Evolutionary conservation across 2,329 filamentous ascomycete species (phyloP).

Genomic region (Monosporascus sp.): DNA sequence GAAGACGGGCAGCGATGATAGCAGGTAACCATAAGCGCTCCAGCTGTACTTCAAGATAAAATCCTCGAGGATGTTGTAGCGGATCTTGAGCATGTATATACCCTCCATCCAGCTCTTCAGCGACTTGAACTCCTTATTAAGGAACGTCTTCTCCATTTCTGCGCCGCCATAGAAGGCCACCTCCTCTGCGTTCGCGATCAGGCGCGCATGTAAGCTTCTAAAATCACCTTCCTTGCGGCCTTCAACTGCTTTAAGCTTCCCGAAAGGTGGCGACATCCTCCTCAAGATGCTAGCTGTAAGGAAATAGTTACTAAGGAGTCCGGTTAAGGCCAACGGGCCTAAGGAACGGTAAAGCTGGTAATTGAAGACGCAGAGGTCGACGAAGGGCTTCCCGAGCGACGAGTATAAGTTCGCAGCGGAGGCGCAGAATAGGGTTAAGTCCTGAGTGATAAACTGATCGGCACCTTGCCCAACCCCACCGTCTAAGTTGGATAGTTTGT

Average conservation of each 20-base stretch:
- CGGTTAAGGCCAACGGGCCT: constrained; percentile 80
- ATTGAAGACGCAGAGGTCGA: constrained; percentile 97
- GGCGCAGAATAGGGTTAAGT: constrained; percentile 91
- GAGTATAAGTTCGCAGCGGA: constrained; percentile 91
- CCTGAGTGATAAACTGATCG: constrained; percentile 96
- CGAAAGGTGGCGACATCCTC: constrained; percentile 87
- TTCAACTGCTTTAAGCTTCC: constrained; percentile 93
- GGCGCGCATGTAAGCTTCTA: constrained; percentile 78
- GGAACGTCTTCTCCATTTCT: constrained; percentile 88
- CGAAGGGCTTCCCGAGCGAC: constrained; percentile 91
- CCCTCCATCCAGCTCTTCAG: constrained; percentile 96
- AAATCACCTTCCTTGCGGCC: constrained; percentile 95
- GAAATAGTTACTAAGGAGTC: constrained; percentile 88
- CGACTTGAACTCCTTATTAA: constrained; percentile 88
- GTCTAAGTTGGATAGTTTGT: constrained; percentile 89
- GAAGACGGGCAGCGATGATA: constrained; percentile 91
- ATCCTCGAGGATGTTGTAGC: constrained; percentile 98
- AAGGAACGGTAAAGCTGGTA: constrained; percentile 93
- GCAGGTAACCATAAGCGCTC: constrained; percentile 94
- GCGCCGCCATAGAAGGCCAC: constrained; percentile 96
- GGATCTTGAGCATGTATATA: constrained; percentile 95
- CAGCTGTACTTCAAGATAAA: constrained; percentile 98
- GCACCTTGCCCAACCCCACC: constrained; percentile 87
- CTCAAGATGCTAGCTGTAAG: constrained; percentile 86
- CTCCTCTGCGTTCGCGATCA: constrained; percentile 96